These are phyloP conservation scores for Vaccinium vitisidaea DNA, from an alignment of 148 eudicot genomes.

Conservation along the genomic window DNA sequence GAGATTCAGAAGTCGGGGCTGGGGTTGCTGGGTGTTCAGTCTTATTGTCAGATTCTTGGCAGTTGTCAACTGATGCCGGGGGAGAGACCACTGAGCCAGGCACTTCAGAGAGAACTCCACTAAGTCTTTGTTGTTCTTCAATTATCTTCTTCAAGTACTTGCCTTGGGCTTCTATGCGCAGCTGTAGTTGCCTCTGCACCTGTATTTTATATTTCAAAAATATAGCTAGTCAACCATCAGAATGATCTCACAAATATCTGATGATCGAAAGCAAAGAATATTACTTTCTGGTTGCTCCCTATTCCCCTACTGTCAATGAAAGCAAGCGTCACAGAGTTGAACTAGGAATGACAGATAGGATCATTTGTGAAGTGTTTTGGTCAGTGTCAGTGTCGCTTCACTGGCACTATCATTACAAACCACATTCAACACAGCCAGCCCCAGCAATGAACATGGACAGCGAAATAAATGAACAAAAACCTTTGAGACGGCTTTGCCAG, in stretches of 20 bases:
- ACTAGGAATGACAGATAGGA: neutral
- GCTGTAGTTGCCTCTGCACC: constrained; percentile 70
- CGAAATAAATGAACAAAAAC: neutral
- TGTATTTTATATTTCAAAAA: constrained; percentile 19
- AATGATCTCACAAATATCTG: neutral
- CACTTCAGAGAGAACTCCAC: constrained; percentile 45
- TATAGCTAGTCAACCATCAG: neutral
- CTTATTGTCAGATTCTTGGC: constrained; percentile 34
- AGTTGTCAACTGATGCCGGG: constrained; percentile 20
- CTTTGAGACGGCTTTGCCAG: neutral
- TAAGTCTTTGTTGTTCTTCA: constrained; percentile 58
- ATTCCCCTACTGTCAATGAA: neutral
- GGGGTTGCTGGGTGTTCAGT: constrained; percentile 61
- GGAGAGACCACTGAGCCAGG: constrained; percentile 32
- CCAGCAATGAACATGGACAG: neutral
- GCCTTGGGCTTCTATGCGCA: constrained; percentile 73
- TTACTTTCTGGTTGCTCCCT: neutral
- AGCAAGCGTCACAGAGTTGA: neutral
- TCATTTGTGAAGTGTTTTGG: constrained; percentile 4
- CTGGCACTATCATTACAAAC: neutral
- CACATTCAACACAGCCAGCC: constrained; percentile 1
- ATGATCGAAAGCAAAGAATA: neutral
- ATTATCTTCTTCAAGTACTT: constrained; percentile 55
- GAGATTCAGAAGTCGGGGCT: constrained; percentile 45
- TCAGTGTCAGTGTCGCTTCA: neutral